These are phyloP conservation scores for Talaromyces sp. DNA, from an alignment of 2,329 filamentous ascomycete genomes.

Conservation along the genomic window DNA sequence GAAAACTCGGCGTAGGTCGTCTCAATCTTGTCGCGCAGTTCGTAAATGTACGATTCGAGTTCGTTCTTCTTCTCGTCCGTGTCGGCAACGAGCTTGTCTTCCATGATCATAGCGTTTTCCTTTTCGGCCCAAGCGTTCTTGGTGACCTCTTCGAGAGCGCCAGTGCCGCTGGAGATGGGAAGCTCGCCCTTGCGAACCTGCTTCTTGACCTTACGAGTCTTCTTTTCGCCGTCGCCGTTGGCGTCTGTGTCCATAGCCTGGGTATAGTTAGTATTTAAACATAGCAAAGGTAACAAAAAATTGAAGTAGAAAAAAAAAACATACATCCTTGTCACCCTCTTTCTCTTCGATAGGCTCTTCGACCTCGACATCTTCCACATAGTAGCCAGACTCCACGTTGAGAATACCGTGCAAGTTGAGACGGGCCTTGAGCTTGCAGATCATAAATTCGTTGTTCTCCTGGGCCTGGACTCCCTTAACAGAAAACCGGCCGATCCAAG, in stretches of 20 bases:
- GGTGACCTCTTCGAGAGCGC: conserved; percentile 63
- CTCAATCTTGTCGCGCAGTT: conserved; percentile 90
- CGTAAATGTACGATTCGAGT: conserved; percentile 95
- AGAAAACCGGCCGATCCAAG: conserved; percentile 96
- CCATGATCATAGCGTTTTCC: conserved; percentile 88
- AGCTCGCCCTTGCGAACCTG: conserved; percentile 96
- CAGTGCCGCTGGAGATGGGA: conserved; percentile 75
- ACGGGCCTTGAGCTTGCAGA: conserved; percentile 98
- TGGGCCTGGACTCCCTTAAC: conserved; percentile 96
- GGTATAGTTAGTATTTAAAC: conserved; percentile 30
- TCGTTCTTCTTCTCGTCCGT: conserved; percentile 99
- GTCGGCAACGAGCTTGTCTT: conserved; percentile 96
- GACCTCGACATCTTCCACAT: conserved; percentile 94
- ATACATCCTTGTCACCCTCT: conserved; percentile 49
- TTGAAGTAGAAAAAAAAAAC: conserved; percentile 14
- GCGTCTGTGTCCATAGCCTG: conserved; percentile 83
- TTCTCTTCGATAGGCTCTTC: conserved; percentile 79
- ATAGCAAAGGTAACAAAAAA: too few species aligned
- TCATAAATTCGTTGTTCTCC: conserved; percentile 95
- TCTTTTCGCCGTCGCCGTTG: conserved; percentile 62
- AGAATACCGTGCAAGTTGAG: conserved; percentile 94
- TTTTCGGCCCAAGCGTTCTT: conserved; percentile 70
- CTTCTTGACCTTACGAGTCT: conserved; percentile 98
- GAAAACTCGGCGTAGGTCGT: conserved; percentile 85
- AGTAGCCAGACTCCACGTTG: conserved; percentile 96